Percentiles rank a stretch among this genome's conserved stretches.
phyloP scores from a whole-genome alignment of 495 filamentous ascomycete genomes.

The Penicillium samsonianum region DNA sequence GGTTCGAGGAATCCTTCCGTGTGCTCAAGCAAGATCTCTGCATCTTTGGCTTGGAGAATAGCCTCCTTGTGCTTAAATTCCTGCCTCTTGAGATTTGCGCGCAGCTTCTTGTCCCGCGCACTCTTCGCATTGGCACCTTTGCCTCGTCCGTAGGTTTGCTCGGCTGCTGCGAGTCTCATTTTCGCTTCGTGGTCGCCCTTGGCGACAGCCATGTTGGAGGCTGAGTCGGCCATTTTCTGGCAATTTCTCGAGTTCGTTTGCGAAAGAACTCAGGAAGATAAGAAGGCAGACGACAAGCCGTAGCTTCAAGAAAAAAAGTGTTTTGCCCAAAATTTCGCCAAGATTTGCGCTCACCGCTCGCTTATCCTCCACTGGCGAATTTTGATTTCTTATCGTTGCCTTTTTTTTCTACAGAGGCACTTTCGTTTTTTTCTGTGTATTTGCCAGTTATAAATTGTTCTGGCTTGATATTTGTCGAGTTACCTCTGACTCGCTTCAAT shows the following conservation, averaged over 20 bases:
- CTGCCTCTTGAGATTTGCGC: conserved; percentile 71
- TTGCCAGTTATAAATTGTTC: not conserved
- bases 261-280: conserved; percentile 6
- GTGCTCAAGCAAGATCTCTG: conserved; percentile 91
- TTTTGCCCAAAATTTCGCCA: conserved; percentile 35
- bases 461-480: conserved; percentile 6
- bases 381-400: conserved; percentile 41
- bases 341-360: conserved; percentile 38
- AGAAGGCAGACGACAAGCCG: conserved; percentile 9
- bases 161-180: conserved; percentile 58
- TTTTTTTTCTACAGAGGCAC: conserved; percentile 22
- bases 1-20: conserved; percentile 84
- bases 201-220: conserved; percentile 34
- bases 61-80: conserved; percentile 83
- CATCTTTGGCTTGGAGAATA: conserved; percentile 80
- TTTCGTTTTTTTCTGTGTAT: conserved; percentile 16
- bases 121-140: conserved; percentile 57
- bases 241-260: conserved; percentile 18
- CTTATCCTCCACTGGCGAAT: conserved; percentile 43
- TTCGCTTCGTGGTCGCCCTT: conserved; percentile 41
- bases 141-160: conserved; percentile 82
- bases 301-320: conserved; percentile 16
- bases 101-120: conserved; percentile 84
- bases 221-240: conserved; percentile 29
- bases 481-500: conserved; percentile 19